Base-by-base conservation (phyloP, 2,329 filamentous ascomycete species). In the Monilinia vaccinii-corymbosi region DNA sequence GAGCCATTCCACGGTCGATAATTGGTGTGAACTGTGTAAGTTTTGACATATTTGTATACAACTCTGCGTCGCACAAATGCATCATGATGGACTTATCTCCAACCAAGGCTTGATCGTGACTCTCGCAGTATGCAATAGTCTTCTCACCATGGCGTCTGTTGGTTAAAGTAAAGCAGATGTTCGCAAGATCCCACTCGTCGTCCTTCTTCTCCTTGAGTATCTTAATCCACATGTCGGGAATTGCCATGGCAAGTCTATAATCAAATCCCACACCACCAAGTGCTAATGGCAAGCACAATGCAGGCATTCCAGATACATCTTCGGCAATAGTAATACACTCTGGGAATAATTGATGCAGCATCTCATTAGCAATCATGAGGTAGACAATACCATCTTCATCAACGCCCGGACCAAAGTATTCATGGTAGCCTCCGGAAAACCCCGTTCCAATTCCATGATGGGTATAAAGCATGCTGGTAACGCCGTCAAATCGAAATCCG, bases 191-290 rank as follows among this genome's bases (percentile, higher is more conserved):
- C 94, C 94, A 99, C 64, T 91, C 79, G 52, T 69, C 82, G 69
- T 99, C 94, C 70, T 88, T 81, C 73, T 91, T 85, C 76, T 99
- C 94, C 75, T 99, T 99, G 63, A 97, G 75, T 71, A 95, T 90
- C 77, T 99, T 99, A 80, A 99, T 99, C 85, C 95, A 99, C 84
- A 99, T 89, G 73, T 99, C 94, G 4, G 94, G 94, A 64, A 99
- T 86, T 5, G 94, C 94, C 94, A 99, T 99, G 59, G 92, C 92
- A 36, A 99, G 83, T 66, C 94, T 85, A 75, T 99, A 99, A 75
- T 99, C 94, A 72, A 99, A 99, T 31, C 94, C 94, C 67, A 97
- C 85, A 63, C 94, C 94, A 21, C 94, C 94, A 2, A 97, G 79
- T 1, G 88, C 86, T 44, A 97, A 78, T 8, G 89, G 85, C 42